Evolutionary conservation across 1,139 yeast genomes (phyloP).

Genomic region (Pichia sp.): DNA sequence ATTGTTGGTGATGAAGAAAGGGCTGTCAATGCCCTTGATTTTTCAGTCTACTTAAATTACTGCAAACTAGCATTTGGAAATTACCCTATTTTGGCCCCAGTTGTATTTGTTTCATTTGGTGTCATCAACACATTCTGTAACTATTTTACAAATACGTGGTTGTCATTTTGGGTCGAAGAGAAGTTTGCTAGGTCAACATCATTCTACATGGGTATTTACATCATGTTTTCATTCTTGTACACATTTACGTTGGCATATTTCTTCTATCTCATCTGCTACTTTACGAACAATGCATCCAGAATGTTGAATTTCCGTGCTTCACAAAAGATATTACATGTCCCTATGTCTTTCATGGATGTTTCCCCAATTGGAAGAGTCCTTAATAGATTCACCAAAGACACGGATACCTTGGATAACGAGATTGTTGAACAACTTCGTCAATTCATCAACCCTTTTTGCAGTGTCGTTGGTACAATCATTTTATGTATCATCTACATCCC

Average conservation of each 20-base stretch:
- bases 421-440: conserved; percentile 50
- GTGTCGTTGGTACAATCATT: conserved; percentile 58
- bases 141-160: conserved; percentile 74
- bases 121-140: conserved; percentile 55
- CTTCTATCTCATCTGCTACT: conserved; percentile 46
- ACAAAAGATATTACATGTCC: conserved; percentile 45
- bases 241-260: conserved; percentile 40
- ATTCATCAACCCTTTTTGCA: conserved; percentile 46
- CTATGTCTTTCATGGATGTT: conserved; percentile 56
- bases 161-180: conserved; percentile 73
- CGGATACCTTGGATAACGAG: conserved; percentile 58
- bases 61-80: conserved; percentile 55
- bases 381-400: conserved; percentile 59
- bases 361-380: conserved; percentile 60
- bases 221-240: conserved; percentile 42
- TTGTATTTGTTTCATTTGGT: conserved; percentile 38
- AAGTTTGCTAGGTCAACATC: conserved; percentile 50
- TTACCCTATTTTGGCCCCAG: conserved; percentile 39
- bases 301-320: conserved; percentile 43
- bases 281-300: conserved; percentile 48
- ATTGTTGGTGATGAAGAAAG: conserved; percentile 35
- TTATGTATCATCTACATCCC: conserved; percentile 72
- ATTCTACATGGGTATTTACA: conserved; percentile 71
- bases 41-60: conserved; percentile 47
- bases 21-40: conserved; percentile 34